Conservation (phyloP, 306 rosid genomes). For the Canavalia ensiformis region DNA sequence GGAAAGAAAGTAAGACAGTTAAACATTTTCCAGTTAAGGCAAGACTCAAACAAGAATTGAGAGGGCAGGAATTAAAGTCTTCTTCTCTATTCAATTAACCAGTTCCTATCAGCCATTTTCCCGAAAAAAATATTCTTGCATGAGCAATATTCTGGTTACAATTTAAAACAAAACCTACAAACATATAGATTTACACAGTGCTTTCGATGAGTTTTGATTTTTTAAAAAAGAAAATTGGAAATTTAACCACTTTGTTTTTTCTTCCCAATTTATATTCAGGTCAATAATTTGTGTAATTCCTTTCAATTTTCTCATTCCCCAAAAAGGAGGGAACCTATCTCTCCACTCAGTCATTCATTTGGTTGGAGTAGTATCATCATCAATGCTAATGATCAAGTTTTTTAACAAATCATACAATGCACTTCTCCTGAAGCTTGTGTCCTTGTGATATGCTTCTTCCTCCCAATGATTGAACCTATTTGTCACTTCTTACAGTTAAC, state of each 20-base stretch:
- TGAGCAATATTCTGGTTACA: not conserved
- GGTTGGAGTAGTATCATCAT: not conserved
- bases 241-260: not conserved
- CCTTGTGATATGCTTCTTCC: not conserved
- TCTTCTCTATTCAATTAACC: too few relatives aligned
- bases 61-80: too few relatives aligned
- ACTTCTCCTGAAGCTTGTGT: not conserved
- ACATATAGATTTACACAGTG: not conserved
- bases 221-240: not conserved
- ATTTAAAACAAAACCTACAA: not conserved
- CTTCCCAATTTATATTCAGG: not conserved
- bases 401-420: constrained; percentile 1
- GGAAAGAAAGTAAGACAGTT: too few relatives aligned
- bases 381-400: not conserved
- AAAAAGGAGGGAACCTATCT: not conserved
- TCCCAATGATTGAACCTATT: not conserved
- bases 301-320: not conserved
- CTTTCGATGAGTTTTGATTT: not conserved
- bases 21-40: too few relatives aligned
- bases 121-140: not conserved
- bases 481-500: constrained; percentile 21
- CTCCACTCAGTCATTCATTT: not conserved
- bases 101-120: too few relatives aligned
- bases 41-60: too few relatives aligned
- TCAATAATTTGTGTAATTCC: not conserved